A percentile compares a stretch with the other conserved stretches of the same genome.
Conservation (phyloP, 1,284 basidiomycete genomes). For the Irpex sp. region DNA sequence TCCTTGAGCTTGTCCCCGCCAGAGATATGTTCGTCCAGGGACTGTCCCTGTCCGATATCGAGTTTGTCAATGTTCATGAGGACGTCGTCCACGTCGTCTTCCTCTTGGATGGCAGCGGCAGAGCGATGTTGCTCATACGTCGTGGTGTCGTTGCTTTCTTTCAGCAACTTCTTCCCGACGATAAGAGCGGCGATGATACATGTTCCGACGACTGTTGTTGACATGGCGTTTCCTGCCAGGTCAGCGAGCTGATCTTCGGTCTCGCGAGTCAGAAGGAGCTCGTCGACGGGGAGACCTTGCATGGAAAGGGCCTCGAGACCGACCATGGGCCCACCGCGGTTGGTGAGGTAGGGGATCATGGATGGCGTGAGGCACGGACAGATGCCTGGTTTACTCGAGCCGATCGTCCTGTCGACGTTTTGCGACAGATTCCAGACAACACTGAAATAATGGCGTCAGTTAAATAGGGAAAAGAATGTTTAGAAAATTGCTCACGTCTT, state of each 20-base stretch:
- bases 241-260: constrained; percentile 93
- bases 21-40: constrained; percentile 53
- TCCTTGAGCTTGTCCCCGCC: constrained; percentile 66
- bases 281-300: constrained; percentile 91
- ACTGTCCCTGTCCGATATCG: constrained; percentile 20
- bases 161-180: constrained; percentile 61
- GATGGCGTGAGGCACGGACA: constrained; percentile 92
- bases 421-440: constrained; percentile 95
- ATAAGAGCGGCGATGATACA: constrained; percentile 84
- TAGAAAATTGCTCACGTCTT: constrained; percentile 63
- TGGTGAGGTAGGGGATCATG: constrained; percentile 96
- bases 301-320: constrained; percentile 90
- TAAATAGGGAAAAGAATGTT: neutral
- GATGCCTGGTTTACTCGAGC: constrained; percentile 78
- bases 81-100: constrained; percentile 22
- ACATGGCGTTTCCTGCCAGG: constrained; percentile 96
- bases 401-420: constrained; percentile 90
- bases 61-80: constrained; percentile 21
- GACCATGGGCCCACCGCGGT: constrained; percentile 94
- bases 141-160: constrained; percentile 55
- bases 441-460: constrained; percentile 7
- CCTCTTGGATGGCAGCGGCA: constrained; percentile 30
- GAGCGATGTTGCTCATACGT: constrained; percentile 60
- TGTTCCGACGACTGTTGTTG: constrained; percentile 91
- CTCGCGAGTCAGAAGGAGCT: constrained; percentile 88